Percentiles rank a stretch among this genome's conserved stretches.
phyloP scores from a whole-genome alignment of 1,284 basidiomycete genomes.

The Boletellus sp. region DNA sequence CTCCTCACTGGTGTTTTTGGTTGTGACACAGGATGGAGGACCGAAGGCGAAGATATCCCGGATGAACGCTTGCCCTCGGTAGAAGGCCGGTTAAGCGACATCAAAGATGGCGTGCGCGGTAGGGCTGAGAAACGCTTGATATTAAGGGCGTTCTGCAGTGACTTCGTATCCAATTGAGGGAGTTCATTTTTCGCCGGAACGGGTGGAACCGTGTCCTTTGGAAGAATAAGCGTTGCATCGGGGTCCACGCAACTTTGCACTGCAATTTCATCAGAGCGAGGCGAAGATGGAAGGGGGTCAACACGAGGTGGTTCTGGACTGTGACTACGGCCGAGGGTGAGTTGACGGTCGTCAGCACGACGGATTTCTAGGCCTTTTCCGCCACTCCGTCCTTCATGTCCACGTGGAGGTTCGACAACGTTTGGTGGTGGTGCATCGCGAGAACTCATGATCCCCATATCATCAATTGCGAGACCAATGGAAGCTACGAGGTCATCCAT shows the following conservation, averaged over 20 bases:
- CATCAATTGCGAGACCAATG: constrained; percentile 35
- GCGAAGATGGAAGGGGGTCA: constrained; percentile 14
- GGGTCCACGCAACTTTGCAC: constrained; percentile 17
- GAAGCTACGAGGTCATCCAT: constrained; percentile 36
- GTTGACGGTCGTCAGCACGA: constrained; percentile 21
- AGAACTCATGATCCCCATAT: constrained; percentile 35
- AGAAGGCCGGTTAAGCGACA: constrained; percentile 30
- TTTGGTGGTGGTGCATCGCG: constrained; percentile 37
- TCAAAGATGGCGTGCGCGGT: constrained; percentile 53
- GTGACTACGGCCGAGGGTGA: constrained; percentile 4
- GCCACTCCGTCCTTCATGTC: constrained; percentile 22
- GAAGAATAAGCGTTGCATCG: constrained; percentile 16
- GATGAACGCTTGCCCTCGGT: constrained; percentile 32
- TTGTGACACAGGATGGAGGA: constrained; percentile 12
- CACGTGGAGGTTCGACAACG: constrained; percentile 38
- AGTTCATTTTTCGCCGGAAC: constrained; percentile 31
- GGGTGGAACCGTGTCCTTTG: constrained; percentile 28
- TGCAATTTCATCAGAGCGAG: constrained; percentile 21
- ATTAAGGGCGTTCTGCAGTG: constrained; percentile 31
- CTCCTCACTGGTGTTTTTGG: constrained; percentile 32
- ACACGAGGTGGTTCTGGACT: constrained; percentile 14
- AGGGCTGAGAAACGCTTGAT: constrained; percentile 58
- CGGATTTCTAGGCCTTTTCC: constrained; percentile 33
- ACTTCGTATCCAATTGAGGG: constrained; percentile 22
- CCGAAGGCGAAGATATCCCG: constrained; percentile 41